Evolutionary conservation across 805 yeast species (phyloP).

Genomic region (Wickerhamomyces chaumierensis): DNA sequence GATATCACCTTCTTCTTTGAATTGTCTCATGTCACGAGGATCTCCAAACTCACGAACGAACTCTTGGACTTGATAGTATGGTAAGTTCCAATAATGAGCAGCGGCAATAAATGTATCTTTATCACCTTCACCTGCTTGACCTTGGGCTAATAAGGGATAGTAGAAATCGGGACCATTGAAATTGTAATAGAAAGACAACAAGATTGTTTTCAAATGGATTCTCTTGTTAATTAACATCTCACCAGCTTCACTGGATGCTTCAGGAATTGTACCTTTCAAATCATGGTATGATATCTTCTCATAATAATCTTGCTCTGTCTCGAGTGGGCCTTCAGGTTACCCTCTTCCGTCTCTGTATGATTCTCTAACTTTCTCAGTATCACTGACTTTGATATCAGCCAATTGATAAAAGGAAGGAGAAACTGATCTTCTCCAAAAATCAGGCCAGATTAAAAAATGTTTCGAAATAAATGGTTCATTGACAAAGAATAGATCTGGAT

Average conservation of each 20-base stretch:
- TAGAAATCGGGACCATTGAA: constrained; percentile 45
- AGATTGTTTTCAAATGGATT: constrained; percentile 37
- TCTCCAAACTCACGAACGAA: constrained; percentile 7
- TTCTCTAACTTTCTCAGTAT: constrained; percentile 23
- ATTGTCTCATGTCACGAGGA: constrained; percentile 3
- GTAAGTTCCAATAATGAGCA: constrained; percentile 33
- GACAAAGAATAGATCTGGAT: constrained; percentile 32
- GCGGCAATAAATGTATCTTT: constrained; percentile 56
- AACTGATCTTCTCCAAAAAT: constrained; percentile 60
- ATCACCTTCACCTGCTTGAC: constrained; percentile 57
- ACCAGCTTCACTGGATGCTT: constrained; percentile 52
- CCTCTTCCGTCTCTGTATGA: constrained; percentile 14
- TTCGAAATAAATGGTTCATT: constrained; percentile 24
- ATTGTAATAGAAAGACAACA: constrained; percentile 46
- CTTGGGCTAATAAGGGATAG: constrained; percentile 52
- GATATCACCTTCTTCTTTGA: constrained; percentile 14
- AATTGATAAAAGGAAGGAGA: constrained; percentile 46
- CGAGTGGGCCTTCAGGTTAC: constrained; percentile 4
- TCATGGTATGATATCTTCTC: constrained; percentile 19
- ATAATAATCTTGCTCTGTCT: constrained; percentile 1
- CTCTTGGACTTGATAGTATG: constrained; percentile 32
- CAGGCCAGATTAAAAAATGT: constrained; percentile 53
- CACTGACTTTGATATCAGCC: constrained; percentile 28
- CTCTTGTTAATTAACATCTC: constrained; percentile 43
- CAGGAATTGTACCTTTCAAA: constrained; percentile 42